phyloP scores from a whole-genome alignment of 2,329 filamentous ascomycete species.

The Thermomyces lanuginosus region DNA sequence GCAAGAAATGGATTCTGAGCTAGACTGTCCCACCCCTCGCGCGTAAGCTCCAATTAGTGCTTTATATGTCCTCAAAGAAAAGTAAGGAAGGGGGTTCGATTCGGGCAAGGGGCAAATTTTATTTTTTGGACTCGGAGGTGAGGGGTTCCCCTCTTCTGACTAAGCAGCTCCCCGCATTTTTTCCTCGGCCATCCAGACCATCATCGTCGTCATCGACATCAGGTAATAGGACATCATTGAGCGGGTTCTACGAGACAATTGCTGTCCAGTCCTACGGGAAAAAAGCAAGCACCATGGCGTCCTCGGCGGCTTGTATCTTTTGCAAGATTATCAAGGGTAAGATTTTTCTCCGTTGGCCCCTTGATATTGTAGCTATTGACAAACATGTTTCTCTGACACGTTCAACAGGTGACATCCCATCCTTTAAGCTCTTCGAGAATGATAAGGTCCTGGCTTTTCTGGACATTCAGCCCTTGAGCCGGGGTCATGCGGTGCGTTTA shows the following conservation, averaged over 20 bases:
- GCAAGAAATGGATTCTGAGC: conserved; percentile 58
- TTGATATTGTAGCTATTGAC: too few species aligned
- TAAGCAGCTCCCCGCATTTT: too few species aligned
- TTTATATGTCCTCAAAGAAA: too few species aligned
- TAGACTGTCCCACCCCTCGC: conserved; percentile 52
- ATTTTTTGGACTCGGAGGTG: too few species aligned
- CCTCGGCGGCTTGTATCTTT: conserved; percentile 64
- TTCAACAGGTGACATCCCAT: conserved; percentile 71
- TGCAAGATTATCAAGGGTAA: conserved; percentile 94
- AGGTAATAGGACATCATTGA: too few species aligned
- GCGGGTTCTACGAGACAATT: conserved; percentile 3
- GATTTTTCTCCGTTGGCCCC: conserved; percentile 4
- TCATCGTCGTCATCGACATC: too few species aligned
- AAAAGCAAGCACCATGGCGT: conserved; percentile 11
- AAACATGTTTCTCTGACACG: conserved; percentile 8
- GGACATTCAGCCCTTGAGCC: conserved; percentile 79
- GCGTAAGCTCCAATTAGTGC: too few species aligned
- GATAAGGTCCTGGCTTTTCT: conserved; percentile 91
- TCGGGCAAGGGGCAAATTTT: too few species aligned
- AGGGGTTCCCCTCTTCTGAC: too few species aligned
- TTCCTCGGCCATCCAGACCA: too few species aligned
- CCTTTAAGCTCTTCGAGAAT: conserved; percentile 88
- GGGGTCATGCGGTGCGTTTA: conserved; percentile 64
- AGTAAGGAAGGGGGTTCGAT: too few species aligned
- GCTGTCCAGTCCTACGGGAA: conserved; percentile 1